Base-by-base conservation (phyloP, 2,329 filamentous ascomycete genomes). In the Colletotrichum nymphaeae region DNA sequence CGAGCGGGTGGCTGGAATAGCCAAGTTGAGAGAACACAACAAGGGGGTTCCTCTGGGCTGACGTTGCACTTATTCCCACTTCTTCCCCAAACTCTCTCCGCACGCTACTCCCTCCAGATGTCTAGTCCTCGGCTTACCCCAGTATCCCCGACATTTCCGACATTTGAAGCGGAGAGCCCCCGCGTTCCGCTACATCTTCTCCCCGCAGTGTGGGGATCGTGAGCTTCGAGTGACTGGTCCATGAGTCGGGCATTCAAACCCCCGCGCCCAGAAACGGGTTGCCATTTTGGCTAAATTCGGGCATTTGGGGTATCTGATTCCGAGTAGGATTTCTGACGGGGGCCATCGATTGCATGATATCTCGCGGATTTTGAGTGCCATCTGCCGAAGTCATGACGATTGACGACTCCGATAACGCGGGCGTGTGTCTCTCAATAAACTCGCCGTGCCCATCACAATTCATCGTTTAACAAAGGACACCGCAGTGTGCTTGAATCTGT, bases 71-170 rank as follows among this genome's bases (percentile, higher is more conserved):
- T 42, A 19, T 42, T 42, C 57, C 57, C 32, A 53, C 28, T 12
- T 56, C 26, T 70, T 46, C 67, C 67, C 71, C 67, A 62, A 62
- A 63, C 62, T 73, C 67, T 69, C 70, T 53, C 67, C 60, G 60
- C 71, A 71, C 42, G 35, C 37, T 42, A 42, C 37, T 19, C 37
- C 16, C 6, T 42, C 37, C 35, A 55, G n/a, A 32, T 26, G 24
- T 35, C 55, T 16, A n/a, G 26, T 24, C 53, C 53, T 28, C 53
- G 53, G 11, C 28, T 5, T 46, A 32, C 52, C 22, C 57, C 32
- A 24, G 55, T 28, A 57, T 60, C 35, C 71, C 67, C 67, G 56
- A 55, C 42, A 59, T 64, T 46, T 52, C 65, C 69, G 37, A 32
- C 19, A 16, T 57, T 68, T 22, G 46, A 35, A 35, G 60, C 42